Evolutionary conservation across 2,329 filamentous ascomycete species (phyloP), one percentile per base, ranked within the genome.

Genomic region (Fusarium veterinarium): DNA sequence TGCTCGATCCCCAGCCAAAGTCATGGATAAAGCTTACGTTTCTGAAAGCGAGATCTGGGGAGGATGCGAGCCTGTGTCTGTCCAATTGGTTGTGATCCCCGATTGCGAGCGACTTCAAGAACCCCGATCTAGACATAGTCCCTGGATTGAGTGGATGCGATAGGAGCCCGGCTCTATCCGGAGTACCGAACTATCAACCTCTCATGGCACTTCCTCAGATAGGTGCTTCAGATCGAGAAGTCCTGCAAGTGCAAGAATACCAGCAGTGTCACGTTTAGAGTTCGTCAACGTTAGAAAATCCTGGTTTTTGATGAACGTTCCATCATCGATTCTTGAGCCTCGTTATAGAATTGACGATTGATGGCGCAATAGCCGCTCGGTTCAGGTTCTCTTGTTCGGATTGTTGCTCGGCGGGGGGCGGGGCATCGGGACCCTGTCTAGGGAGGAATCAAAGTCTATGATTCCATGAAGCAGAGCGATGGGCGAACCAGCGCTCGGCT

Each of bases 71-170:
- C 51, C 49, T 40, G 61, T 59, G 57, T 60, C 49, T 64, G 64
- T 69, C 65, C 71, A 77, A 77, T 77, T 76, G 74, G 73, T 65
- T 67, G 64, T 62, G 60, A 41, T 63, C 41, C 66, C 49, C 73
- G 73, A 73, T 77, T 71, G 72, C 71, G 69, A 77, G 67, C 61
- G 64, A 64, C 49, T 71, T 66, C 71, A 76, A 63, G 57, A 71
- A 52, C 19, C 67, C 76, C 75, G 73, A 77, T 77, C 67, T 63
- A 74, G 76, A 68, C 72, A 75, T 75, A 77, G 76, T 64, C 68
- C 58, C 74, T 67, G 67, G 48, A 55, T 69, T 48, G 71, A 75
- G 76, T 77, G 76, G 76, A 57, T 67, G 75, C 73, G 73, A 77
- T 73, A 77, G 69, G 73, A 74, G 69, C 59, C 71, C 55, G 53